phyloP scores from a whole-genome alignment of 1,284 basidiomycete genomes.

The Cryptococcus hybrid region DNA sequence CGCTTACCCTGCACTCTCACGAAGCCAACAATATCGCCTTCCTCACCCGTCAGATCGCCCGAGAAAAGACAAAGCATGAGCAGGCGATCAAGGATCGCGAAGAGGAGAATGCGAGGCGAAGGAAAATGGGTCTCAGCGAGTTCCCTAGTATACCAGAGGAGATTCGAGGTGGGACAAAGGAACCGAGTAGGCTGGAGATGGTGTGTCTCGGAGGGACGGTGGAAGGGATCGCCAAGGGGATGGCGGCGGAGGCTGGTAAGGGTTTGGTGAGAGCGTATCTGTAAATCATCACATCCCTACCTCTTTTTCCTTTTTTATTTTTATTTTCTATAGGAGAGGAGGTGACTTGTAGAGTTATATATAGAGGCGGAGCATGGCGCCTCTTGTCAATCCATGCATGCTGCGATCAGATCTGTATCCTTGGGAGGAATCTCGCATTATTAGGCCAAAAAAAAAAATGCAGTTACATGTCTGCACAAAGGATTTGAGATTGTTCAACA shows the following conservation, averaged over 20 bases:
- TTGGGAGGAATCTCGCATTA: too few species aligned
- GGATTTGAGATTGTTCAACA: too few species aligned
- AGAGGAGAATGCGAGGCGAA: slow-evolving; percentile 81
- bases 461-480: too few species aligned
- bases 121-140: slow-evolving; percentile 79
- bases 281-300: slow-evolving; percentile 11
- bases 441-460: too few species aligned
- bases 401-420: too few species aligned
- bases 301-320: too few species aligned
- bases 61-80: slow-evolving; percentile 84
- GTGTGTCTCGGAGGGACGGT: slow-evolving; percentile 82
- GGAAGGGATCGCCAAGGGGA: slow-evolving; percentile 74
- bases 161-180: slow-evolving; percentile 80
- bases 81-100: slow-evolving; percentile 75
- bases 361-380: too few species aligned
- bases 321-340: too few species aligned
- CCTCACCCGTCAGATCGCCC: slow-evolving; percentile 82
- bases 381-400: too few species aligned
- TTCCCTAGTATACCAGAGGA: slow-evolving; percentile 82
- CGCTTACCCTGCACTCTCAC: slow-evolving; percentile 79
- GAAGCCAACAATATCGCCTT: slow-evolving; percentile 94
- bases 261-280: slow-evolving; percentile 49
- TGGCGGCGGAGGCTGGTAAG: slow-evolving; percentile 67
- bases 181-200: slow-evolving; percentile 88
- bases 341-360: too few species aligned